A percentile compares a stretch with the other conserved stretches of the same genome.
Evolutionary conservation across 2,329 filamentous ascomycete genomes (phyloP).

Genomic region (Sporothrix inflata): DNA sequence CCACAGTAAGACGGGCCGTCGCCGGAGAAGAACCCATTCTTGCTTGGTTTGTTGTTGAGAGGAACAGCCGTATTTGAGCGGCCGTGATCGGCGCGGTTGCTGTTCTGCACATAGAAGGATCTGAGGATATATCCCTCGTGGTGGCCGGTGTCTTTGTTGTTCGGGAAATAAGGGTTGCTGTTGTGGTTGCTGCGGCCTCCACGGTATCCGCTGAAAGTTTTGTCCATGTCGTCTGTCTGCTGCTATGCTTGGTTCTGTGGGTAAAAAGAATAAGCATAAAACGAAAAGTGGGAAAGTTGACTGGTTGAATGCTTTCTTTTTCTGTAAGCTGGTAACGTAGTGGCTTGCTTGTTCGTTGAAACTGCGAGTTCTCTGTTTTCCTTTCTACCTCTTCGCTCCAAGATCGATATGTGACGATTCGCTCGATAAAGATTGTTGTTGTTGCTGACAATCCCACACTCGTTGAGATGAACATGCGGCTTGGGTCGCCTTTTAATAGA

Average conservation of each 20-base stretch:
- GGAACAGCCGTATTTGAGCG: not conserved
- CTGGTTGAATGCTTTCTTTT: not conserved
- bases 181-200: not conserved
- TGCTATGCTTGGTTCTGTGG: not conserved
- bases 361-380: not conserved
- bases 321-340: not conserved
- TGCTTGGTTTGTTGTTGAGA: not conserved
- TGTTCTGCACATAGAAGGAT: not conserved
- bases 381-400: too few relatives aligned
- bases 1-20: constrained; percentile 10
- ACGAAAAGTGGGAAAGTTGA: not conserved
- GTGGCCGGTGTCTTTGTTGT: not conserved
- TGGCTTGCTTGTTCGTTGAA: not conserved
- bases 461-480: not conserved
- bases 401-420: not conserved
- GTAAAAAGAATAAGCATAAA: not conserved
- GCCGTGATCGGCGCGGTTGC: not conserved
- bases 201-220: not conserved
- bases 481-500: constrained; percentile 12
- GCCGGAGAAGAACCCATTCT: not conserved
- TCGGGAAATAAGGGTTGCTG: not conserved
- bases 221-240: not conserved
- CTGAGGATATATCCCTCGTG: not conserved
- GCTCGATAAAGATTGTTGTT: not conserved
- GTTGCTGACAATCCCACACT: not conserved